phyloP scores from a whole-genome alignment of 2,329 filamentous ascomycete genomes.

The Apiospora sp. region DNA sequence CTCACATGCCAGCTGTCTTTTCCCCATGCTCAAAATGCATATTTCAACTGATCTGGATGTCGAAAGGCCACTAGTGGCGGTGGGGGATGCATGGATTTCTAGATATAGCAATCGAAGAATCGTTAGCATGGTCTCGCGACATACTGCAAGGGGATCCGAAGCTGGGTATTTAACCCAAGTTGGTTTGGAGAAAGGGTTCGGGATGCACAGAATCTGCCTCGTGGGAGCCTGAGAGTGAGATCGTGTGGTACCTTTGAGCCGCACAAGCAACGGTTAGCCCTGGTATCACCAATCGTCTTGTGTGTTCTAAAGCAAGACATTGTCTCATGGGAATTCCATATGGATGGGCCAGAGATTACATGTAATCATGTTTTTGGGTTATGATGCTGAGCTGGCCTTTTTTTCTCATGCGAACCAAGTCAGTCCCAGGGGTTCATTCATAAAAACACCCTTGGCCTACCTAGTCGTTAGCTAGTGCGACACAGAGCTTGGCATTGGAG shows the following conservation, averaged over 20 bases:
- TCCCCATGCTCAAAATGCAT: neutral
- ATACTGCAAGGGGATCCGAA: too few species aligned
- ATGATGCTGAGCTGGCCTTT: too few species aligned
- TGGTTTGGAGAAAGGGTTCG: neutral
- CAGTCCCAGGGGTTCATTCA: too few species aligned
- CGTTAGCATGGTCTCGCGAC: neutral
- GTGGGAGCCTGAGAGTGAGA: neutral
- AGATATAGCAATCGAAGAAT: neutral
- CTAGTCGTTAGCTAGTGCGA: too few species aligned
- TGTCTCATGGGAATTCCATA: neutral
- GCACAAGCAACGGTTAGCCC: neutral
- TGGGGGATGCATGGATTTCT: neutral
- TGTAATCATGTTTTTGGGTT: neutral
- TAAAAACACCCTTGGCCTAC: too few species aligned
- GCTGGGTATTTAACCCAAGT: neutral
- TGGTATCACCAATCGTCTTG: too few species aligned
- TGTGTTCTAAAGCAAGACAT: neutral
- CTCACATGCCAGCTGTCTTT: neutral
- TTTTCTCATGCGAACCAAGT: too few species aligned
- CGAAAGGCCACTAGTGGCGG: neutral
- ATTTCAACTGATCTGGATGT: neutral
- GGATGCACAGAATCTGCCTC: neutral
- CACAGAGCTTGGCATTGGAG: too few species aligned
- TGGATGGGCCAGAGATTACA: neutral
- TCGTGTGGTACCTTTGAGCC: neutral